A percentile compares a stretch with the other conserved stretches of the same genome.
Evolutionary conservation across 2,329 filamentous ascomycete genomes (phyloP).

Genomic region (Colletotrichum incanum): DNA sequence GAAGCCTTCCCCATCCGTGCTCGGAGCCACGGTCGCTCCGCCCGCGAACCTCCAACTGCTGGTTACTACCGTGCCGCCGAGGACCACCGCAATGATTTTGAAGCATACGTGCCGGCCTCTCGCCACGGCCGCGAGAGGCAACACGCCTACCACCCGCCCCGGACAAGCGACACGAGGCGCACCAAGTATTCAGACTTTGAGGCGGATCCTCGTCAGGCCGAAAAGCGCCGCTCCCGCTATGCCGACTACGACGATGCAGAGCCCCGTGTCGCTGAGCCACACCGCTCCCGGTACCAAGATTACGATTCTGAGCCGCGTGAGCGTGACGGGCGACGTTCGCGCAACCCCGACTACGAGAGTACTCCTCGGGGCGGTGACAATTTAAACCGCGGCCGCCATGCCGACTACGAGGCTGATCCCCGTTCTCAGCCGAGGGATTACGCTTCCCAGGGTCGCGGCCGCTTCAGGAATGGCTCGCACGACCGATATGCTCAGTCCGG

Average conservation of each 20-base stretch:
- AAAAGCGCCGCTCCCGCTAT: slow-evolving; percentile 19
- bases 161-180: slow-evolving; percentile 41
- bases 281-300: slow-evolving; percentile 4
- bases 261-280: not conserved
- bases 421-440: not conserved
- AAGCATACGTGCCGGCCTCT: slow-evolving; percentile 20
- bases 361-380: not conserved
- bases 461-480: slow-evolving; percentile 23
- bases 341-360: slow-evolving; percentile 16
- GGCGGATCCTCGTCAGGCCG: not conserved
- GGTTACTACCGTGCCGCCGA: slow-evolving; percentile 5
- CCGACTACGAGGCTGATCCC: not conserved
- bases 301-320: slow-evolving; percentile 3
- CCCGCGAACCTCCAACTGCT: not conserved
- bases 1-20: slow-evolving; percentile 3
- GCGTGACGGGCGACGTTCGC: slow-evolving; percentile 15
- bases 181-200: slow-evolving; percentile 37
- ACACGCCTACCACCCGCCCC: slow-evolving; percentile 39
- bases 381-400: slow-evolving; percentile 1
- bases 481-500: slow-evolving; percentile 16
- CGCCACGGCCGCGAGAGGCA: slow-evolving; percentile 33
- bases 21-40: slow-evolving; percentile 28
- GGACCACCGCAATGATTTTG: slow-evolving; percentile 22
- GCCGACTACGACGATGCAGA: slow-evolving; percentile 26
- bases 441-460: slow-evolving; percentile 13